A percentile compares a stretch with the other conserved stretches of the same genome.
Conservation (phyloP, 345 rosid genomes). For the Brassica juncea region DNA sequence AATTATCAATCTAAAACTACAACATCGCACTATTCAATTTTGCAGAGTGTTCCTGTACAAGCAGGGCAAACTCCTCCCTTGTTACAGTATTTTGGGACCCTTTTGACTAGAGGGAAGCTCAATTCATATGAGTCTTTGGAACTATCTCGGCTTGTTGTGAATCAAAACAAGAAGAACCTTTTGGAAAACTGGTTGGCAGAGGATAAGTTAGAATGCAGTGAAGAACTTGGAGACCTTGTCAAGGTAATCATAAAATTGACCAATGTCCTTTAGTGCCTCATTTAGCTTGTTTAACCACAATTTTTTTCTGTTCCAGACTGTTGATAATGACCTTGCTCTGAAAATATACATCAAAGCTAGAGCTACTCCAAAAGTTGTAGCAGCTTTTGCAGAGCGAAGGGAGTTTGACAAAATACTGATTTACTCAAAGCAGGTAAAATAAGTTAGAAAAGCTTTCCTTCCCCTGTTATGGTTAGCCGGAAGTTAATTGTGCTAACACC, state of each 20-base stretch:
- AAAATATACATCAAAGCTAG: constrained; percentile 98
- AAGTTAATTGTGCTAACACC: constrained; percentile 18
- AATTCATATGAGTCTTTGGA: constrained; percentile 97
- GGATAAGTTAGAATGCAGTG: constrained; percentile 98
- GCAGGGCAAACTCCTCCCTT: constrained; percentile 98
- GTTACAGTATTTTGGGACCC: constrained; percentile 98
- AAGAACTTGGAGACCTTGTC: constrained; percentile 99
- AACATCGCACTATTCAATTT: constrained; percentile 5
- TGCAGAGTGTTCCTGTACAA: constrained; percentile 99
- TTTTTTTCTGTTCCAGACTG: constrained; percentile 64
- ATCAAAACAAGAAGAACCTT: constrained; percentile 98
- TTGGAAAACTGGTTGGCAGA: constrained; percentile 99
- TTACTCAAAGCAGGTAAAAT: constrained; percentile 90
- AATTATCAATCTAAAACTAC: constrained; percentile 19
- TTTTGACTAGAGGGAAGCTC: constrained; percentile 95
- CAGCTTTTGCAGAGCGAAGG: constrained; percentile 99
- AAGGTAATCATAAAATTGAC: constrained; percentile 59
- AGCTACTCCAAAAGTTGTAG: constrained; percentile 99
- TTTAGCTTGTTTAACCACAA: constrained; percentile 15
- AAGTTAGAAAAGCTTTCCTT: not conserved
- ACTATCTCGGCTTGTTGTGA: constrained; percentile 96
- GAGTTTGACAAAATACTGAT: constrained; percentile 97
- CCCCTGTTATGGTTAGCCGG: constrained; percentile 1
- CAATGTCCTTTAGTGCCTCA: constrained; percentile 12
- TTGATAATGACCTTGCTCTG: constrained; percentile 98